Evolutionary conservation across 306 rosid species (phyloP).

Genomic region (Prosopis cineraria): DNA sequence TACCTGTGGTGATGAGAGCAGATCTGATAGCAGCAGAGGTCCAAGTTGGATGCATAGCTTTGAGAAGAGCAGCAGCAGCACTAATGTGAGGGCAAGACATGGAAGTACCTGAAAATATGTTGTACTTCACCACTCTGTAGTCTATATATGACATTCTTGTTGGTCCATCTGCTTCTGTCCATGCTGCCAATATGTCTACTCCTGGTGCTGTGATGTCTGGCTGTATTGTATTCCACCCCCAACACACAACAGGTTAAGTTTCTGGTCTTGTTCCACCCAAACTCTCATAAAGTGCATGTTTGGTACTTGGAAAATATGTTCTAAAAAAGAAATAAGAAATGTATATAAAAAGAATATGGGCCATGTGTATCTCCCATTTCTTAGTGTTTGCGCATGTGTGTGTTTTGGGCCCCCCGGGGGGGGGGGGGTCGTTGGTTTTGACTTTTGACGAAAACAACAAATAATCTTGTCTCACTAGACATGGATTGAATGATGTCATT

Average conservation of each 20-base stretch:
- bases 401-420: too few species aligned
- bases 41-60: constrained; percentile 87
- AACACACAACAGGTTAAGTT: not conserved
- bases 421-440: too few species aligned
- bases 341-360: too few species aligned
- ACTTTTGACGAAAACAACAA: too few species aligned
- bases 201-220: constrained; percentile 98
- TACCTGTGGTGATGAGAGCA: constrained; percentile 92
- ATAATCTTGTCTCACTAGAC: too few species aligned
- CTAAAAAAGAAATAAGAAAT: too few species aligned
- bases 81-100: constrained; percentile 96
- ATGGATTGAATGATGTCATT: too few species aligned
- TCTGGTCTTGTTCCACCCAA: too few species aligned
- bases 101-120: constrained; percentile 84
- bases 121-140: constrained; percentile 64
- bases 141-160: constrained; percentile 58
- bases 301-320: too few species aligned
- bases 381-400: too few species aligned
- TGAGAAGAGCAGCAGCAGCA: constrained; percentile 76
- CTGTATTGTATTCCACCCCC: constrained; percentile 47
- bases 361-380: too few species aligned
- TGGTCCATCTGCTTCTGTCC: constrained; percentile 77
- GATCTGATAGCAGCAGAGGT: constrained; percentile 86
- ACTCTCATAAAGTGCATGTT: too few species aligned
- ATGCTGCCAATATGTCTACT: constrained; percentile 87